phyloP scores from a whole-genome alignment of 2,329 filamentous ascomycete species.

The Talaromyces amestolkiae region DNA sequence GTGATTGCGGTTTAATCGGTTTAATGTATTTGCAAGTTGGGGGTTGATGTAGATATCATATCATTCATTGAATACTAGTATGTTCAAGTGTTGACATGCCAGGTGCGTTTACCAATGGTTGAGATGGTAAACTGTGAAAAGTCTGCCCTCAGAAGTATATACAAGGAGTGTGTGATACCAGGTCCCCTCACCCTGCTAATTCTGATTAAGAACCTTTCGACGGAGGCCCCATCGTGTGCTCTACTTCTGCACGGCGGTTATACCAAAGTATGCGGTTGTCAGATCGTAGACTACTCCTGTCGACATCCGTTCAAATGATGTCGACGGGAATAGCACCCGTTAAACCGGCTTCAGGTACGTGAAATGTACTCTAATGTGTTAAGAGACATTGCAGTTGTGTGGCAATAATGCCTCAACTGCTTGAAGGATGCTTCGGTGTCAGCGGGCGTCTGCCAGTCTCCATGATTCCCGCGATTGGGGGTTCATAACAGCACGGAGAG shows the following conservation, averaged over 20 bases:
- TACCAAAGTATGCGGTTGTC: neutral
- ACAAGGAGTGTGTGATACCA: neutral
- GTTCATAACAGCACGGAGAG: neutral
- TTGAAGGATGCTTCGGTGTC: neutral
- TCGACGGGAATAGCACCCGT: neutral
- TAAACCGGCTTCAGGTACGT: neutral
- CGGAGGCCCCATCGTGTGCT: neutral
- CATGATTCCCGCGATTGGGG: neutral
- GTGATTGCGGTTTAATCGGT: neutral
- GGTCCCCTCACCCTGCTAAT: neutral
- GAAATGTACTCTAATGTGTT: neutral
- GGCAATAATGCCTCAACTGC: neutral
- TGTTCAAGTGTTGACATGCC: too few relatives aligned
- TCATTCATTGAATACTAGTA: neutral
- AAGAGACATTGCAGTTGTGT: neutral
- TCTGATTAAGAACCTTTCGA: neutral
- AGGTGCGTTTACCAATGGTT: neutral
- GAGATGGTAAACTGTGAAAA: neutral
- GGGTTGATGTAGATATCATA: neutral
- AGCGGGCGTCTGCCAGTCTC: neutral
- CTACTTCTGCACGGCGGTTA: too few relatives aligned
- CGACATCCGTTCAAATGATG: neutral
- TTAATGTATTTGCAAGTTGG: neutral
- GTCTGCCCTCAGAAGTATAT: neutral
- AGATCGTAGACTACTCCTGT: neutral